These are phyloP conservation scores for Ogataea haglerorum DNA, from an alignment of 805 yeast genomes.

Conservation along the genomic window DNA sequence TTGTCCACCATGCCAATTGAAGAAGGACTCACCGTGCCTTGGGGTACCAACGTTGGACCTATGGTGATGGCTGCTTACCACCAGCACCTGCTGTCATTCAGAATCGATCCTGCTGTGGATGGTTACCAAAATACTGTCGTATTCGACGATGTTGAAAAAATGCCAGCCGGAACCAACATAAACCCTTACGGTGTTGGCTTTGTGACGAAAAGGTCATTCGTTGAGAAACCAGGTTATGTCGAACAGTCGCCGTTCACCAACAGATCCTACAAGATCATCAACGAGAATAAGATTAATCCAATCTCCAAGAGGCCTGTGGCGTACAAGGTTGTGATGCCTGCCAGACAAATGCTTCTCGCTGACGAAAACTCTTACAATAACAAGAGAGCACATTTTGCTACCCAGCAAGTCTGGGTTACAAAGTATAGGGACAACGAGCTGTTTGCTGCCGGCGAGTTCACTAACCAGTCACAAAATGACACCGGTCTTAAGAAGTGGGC, in stretches of 20 bases:
- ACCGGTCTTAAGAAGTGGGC: slow-evolving; percentile 76
- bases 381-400: slow-evolving; percentile 74
- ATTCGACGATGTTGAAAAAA: slow-evolving; percentile 64
- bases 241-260: slow-evolving; percentile 75
- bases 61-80: slow-evolving; percentile 81
- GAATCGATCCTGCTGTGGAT: slow-evolving; percentile 80
- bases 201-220: slow-evolving; percentile 54
- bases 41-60: slow-evolving; percentile 77
- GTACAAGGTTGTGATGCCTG: slow-evolving; percentile 71
- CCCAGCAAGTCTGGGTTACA: slow-evolving; percentile 80
- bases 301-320: slow-evolving; percentile 70
- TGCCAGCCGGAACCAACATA: slow-evolving; percentile 48
- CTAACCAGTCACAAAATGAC: slow-evolving; percentile 72
- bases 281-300: slow-evolving; percentile 69
- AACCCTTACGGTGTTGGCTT: slow-evolving; percentile 75
- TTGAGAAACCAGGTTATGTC: slow-evolving; percentile 68
- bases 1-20: slow-evolving; percentile 83
- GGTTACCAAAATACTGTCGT: slow-evolving; percentile 75
- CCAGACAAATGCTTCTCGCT: slow-evolving; percentile 73
- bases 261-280: slow-evolving; percentile 72
- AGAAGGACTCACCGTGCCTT: slow-evolving; percentile 59
- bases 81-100: slow-evolving; percentile 74
- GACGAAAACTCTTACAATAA: slow-evolving; percentile 58
- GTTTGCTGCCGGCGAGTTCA: slow-evolving; percentile 82
- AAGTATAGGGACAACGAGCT: slow-evolving; percentile 69